Evolutionary conservation across 2,329 filamentous ascomycete genomes (phyloP).

Genomic region (Alternaria viburni): DNA sequence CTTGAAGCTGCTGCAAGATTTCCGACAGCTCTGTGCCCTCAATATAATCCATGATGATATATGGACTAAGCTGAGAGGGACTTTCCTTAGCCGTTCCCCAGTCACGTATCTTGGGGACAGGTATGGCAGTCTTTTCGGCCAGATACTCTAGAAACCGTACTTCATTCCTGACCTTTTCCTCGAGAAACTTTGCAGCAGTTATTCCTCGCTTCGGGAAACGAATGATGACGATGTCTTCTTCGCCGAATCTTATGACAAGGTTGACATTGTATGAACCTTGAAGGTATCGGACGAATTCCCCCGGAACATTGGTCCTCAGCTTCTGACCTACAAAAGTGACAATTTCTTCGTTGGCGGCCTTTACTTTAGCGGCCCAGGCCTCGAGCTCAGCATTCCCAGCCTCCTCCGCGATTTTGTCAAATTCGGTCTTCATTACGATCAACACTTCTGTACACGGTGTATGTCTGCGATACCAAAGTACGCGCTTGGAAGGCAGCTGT

Average conservation of each 20-base stretch:
- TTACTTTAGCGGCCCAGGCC: not conserved
- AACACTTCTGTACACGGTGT: not conserved
- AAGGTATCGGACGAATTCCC: not conserved
- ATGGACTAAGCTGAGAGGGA: not conserved
- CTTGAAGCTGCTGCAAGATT: not conserved
- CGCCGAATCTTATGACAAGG: not conserved
- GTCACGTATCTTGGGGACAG: not conserved
- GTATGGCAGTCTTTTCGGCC: not conserved
- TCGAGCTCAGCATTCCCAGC: not conserved
- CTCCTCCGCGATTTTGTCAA: not conserved
- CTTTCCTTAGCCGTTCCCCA: not conserved
- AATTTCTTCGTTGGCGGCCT: not conserved
- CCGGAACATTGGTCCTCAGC: not conserved
- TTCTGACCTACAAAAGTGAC: not conserved
- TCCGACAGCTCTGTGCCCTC: not conserved
- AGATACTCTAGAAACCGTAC: not conserved
- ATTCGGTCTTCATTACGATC: not conserved
- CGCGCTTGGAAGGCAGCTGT: fast-evolving
- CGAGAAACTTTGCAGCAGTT: not conserved
- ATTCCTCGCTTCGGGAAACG: not conserved
- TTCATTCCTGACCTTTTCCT: not conserved
- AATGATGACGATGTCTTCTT: not conserved
- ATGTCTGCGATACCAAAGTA: not conserved
- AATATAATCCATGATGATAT: not conserved
- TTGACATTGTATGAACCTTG: not conserved